Percentiles rank a stretch among this genome's conserved stretches.
Conservation (phyloP, 768 basidiomycete genomes). For the Suillus luteus region DNA sequence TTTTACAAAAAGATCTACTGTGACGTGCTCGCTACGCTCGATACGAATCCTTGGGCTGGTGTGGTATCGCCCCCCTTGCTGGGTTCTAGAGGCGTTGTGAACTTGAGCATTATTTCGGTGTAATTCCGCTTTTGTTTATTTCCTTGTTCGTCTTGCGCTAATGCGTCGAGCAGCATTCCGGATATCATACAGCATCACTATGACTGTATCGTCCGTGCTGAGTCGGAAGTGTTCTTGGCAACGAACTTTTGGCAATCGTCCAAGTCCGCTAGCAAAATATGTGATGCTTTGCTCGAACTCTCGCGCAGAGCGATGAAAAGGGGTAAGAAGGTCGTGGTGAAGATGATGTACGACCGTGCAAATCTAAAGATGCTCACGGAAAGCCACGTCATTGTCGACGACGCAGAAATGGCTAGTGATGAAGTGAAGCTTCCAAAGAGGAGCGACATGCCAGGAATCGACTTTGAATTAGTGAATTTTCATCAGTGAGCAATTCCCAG, state of each 20-base stretch:
- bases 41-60: conserved; percentile 54
- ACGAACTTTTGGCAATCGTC: conserved; percentile 65
- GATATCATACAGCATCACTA: conserved; percentile 75
- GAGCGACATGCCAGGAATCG: conserved; percentile 60
- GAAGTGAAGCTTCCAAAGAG: conserved; percentile 52
- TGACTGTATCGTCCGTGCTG: conserved; percentile 59
- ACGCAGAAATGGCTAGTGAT: conserved; percentile 44
- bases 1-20: conserved; percentile 51
- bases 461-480: conserved; percentile 61
- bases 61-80: conserved; percentile 65
- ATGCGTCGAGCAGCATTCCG: conserved; percentile 47
- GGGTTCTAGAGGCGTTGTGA: conserved; percentile 62
- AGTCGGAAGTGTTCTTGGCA: conserved; percentile 65
- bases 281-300: conserved; percentile 53
- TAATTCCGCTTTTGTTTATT: conserved; percentile 25
- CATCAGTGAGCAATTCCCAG: conserved; percentile 35
- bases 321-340: conserved; percentile 55
- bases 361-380: conserved; percentile 50
- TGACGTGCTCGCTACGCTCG: conserved; percentile 60
- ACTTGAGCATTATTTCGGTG: conserved; percentile 61
- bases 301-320: conserved; percentile 48
- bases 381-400: conserved; percentile 49
- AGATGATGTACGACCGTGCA: conserved; percentile 72
- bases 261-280: conserved; percentile 51
- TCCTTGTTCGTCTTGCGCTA: conserved; percentile 5